A percentile compares a stretch with the other conserved stretches of the same genome.
phyloP scores from a whole-genome alignment of 1,139 yeast species.

The Kodamaea derodonti region DNA sequence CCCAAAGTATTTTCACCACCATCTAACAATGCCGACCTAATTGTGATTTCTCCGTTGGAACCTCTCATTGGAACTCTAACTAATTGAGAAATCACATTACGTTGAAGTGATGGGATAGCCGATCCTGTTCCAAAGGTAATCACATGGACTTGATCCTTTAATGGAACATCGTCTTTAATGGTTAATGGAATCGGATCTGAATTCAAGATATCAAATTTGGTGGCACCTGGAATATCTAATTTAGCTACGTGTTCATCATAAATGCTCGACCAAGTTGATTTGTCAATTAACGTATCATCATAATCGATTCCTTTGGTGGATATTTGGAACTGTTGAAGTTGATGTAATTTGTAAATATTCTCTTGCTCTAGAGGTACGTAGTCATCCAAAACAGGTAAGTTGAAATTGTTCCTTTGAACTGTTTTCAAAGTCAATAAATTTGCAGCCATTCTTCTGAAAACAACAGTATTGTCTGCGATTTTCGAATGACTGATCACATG shows the following conservation, averaged over 20 bases:
- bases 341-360: constrained; percentile 23
- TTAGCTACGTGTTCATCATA: constrained; percentile 42
- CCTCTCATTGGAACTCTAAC: constrained; percentile 58
- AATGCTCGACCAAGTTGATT: constrained; percentile 36
- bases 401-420: constrained; percentile 49
- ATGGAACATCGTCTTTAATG: constrained; percentile 8
- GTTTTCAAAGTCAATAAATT: constrained; percentile 56
- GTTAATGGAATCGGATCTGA: constrained; percentile 15
- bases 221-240: constrained; percentile 15
- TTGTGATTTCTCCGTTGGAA: constrained; percentile 23
- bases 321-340: constrained; percentile 29
- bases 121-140: constrained; percentile 92
- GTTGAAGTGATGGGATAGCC: constrained; percentile 77
- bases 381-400: constrained; percentile 39
- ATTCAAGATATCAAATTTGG: constrained; percentile 18
- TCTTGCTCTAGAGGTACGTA: constrained; percentile 15
- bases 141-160: constrained; percentile 60
- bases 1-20: constrained; percentile 95
- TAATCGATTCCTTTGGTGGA: constrained; percentile 20
- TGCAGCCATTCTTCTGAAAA: constrained; percentile 53
- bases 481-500: constrained; percentile 71
- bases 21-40: constrained; percentile 61
- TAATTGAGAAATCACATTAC: constrained; percentile 81
- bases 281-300: constrained; percentile 19
- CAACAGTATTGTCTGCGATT: constrained; percentile 59